Evolutionary conservation across 164 flowering plant species (phyloP), one percentile per base, ranked within the genome.

Genomic region (Vitis amurensis): DNA sequence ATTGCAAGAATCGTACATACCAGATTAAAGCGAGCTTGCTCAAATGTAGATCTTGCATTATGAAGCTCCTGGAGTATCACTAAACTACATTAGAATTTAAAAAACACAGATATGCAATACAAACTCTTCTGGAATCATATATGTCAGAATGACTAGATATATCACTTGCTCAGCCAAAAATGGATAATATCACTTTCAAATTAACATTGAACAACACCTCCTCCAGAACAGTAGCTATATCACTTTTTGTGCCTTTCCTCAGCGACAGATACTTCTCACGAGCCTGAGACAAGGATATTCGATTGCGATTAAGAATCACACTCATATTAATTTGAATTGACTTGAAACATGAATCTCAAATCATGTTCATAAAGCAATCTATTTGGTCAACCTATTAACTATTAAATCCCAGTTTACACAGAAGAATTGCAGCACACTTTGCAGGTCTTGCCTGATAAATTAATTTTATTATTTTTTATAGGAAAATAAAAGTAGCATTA

Each of bases 21-120:
- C 87, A 96, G 83, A 82, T 76, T 87, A 80, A 96, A 93, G 70
- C 99, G 99, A 69, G 99, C 91, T 78, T 96, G 95, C 82, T 96
- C 99, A 82, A 93, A 96, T 58, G 80, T 61, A 70, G 97, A 81
- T 79, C 99, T 86, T 71, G 99, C 86, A 85, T 63, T 83, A 78
- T 90, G 88, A 81, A 96, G 95, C 74, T 96, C 99, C 99, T 96
- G 87, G 61, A 81, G 84, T 53, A 71, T 71, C 69, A 50, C 82
- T 68, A 80, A 68, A 76, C 63, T 72, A 70, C 44, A 78, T 80
- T 72, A 82, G 79, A 74, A 59, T 50, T 37, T 62, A 58, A 67
- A 67, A 71, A 70, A 52, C 37, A 68, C 61, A 52, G 52, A 31
- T 30, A 31, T 63, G 3, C 64, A 62, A 31, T 66, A 75, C 30